These are phyloP conservation scores for Capsicum pubescens DNA, from an alignment of 257 asterid species.

Conservation along the genomic window DNA sequence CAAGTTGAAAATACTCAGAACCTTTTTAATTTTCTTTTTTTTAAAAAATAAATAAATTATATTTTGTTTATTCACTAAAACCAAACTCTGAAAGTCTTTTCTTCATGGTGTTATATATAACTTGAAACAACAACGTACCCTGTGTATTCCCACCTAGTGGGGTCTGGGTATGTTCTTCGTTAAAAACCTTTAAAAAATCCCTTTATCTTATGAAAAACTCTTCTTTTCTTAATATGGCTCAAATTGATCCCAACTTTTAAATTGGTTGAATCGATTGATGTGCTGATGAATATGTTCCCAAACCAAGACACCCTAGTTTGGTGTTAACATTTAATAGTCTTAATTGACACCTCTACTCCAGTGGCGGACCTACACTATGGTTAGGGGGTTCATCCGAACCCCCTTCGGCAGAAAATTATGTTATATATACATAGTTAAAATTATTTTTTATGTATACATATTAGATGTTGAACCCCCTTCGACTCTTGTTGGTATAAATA, in stretches of 20 bases:
- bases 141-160: too few relatives aligned
- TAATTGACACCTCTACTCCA: neutral
- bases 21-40: neutral
- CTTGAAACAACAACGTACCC: neutral
- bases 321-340: neutral
- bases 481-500: neutral
- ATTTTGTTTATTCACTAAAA: conserved; percentile 4
- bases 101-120: neutral
- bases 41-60: neutral
- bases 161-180: too few relatives aligned
- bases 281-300: neutral
- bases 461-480: too few relatives aligned
- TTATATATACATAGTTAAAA: too few relatives aligned
- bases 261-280: neutral
- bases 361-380: too few relatives aligned
- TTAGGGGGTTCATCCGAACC: too few relatives aligned
- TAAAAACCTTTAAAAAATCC: too few relatives aligned
- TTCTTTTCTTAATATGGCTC: neutral
- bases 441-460: too few relatives aligned
- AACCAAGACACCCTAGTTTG: neutral
- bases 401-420: too few relatives aligned
- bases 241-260: neutral
- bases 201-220: neutral
- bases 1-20: neutral
- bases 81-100: neutral